A percentile compares a stretch with the other conserved stretches of the same genome.
Evolutionary conservation across 176 grass and related monocot genomes (phyloP).

Genomic region (Oryza coarctata): DNA sequence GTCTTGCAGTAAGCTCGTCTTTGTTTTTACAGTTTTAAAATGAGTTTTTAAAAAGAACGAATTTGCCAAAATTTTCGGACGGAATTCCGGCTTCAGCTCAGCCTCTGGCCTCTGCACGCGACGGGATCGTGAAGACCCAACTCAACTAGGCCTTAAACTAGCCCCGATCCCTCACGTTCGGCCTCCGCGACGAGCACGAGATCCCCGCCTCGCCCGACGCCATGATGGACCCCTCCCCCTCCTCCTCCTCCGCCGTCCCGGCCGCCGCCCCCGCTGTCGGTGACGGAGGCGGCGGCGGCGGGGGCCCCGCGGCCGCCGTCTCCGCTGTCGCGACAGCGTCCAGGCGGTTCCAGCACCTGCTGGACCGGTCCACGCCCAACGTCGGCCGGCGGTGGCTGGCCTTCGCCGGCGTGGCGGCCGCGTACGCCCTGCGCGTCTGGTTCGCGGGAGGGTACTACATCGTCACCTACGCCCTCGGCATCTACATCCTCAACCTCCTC

Average conservation of each 20-base stretch:
- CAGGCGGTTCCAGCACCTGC: slow-evolving; percentile 71
- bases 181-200: neutral
- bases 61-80: no score
- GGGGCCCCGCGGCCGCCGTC: neutral
- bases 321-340: slow-evolving; percentile 25
- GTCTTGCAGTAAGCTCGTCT: no score
- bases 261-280: neutral
- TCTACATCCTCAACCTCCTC: slow-evolving; percentile 72
- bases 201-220: neutral
- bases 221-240: slow-evolving; percentile 43
- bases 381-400: slow-evolving; percentile 64
- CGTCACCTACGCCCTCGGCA: slow-evolving; percentile 78
- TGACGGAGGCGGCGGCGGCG: neutral
- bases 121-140: neutral
- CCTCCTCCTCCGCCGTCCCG: neutral
- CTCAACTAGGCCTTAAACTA: neutral
- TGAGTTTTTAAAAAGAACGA: no score
- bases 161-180: no score
- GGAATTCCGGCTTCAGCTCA: no score
- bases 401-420: slow-evolving; percentile 33
- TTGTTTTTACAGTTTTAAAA: no score
- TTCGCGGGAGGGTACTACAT: slow-evolving; percentile 68
- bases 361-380: slow-evolving; percentile 68
- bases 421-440: slow-evolving; percentile 72
- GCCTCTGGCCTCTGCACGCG: no score